Percentiles rank a stretch among this genome's conserved stretches.
Conservation (phyloP, 768 basidiomycete genomes). For the Cystobasidium ongulense region DNA sequence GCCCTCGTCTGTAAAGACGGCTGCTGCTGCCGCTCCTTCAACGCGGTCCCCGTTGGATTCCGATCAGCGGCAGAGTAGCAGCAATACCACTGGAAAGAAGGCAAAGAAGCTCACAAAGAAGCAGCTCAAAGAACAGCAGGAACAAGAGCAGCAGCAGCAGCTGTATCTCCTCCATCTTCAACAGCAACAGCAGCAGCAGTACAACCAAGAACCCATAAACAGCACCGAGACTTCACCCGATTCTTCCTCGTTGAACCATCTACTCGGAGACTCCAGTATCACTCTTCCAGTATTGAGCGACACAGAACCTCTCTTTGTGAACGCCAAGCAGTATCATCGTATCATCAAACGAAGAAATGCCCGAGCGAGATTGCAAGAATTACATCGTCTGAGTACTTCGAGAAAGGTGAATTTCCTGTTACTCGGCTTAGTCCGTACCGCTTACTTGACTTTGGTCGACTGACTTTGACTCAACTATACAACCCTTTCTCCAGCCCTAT, state of each 20-base stretch:
- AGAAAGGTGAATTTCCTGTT: constrained; percentile 57
- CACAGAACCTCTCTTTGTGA: constrained; percentile 97
- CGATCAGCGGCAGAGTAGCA: neutral
- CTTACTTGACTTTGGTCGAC: too few species aligned
- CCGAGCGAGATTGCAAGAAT: constrained; percentile 80
- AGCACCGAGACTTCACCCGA: neutral
- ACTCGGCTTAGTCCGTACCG: neutral
- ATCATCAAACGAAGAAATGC: constrained; percentile 92
- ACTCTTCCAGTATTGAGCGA: constrained; percentile 47
- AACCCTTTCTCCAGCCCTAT: constrained; percentile 61
- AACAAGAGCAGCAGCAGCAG: neutral
- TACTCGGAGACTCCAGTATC: neutral
- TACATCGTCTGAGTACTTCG: constrained; percentile 82
- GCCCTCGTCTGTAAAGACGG: neutral
- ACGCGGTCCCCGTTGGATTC: neutral
- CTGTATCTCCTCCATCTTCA: neutral
- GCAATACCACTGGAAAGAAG: neutral
- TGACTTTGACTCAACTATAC: neutral
- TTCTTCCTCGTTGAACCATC: neutral
- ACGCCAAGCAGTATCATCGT: constrained; percentile 98
- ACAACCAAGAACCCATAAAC: neutral
- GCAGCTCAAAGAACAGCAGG: neutral
- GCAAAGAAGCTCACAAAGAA: neutral
- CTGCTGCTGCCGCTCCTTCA: neutral
- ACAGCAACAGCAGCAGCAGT: neutral